Base-by-base conservation (phyloP, 495 filamentous ascomycete species). In the Alectoria sarmentosa region DNA sequence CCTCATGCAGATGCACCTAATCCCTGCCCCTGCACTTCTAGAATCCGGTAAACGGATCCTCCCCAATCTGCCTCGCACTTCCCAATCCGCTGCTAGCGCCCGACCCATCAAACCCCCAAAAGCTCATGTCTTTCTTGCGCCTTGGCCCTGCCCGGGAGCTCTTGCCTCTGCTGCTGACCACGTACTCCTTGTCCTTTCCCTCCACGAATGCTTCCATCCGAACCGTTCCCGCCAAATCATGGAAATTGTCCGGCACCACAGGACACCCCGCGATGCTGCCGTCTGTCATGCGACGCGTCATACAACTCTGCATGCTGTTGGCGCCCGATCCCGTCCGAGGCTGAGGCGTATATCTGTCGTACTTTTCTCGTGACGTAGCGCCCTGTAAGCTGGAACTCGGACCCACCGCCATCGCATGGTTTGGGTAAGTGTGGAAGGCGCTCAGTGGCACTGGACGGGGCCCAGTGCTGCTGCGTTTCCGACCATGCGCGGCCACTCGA, bases 201-300 rank as follows among this genome's bases (percentile, higher is more conserved):
- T 85, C 86, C 61, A 92, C 88, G 71, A 98, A 98, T 0, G 94
- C 94, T 74, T 98, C 94, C 94, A 98, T 98, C 37, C 94, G 85
- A 48, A 98, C 85, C 14, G 91, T 96, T 21, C 94, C 94, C 37
- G 96, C 88, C 0, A 89, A 86, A 62, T 84, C 82, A 63, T 82
- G 83, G 68, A 80, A 79, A 64, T 81, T 79, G 34, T 76, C 58
- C 62, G 67, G 42, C 62, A 72, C 58, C 61, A 67, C 38, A 73
- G 70, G 21, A 65, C 69, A 1, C 73, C 74, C 62, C 15, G 58
- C 61, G 36, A 55, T 59, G 28, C 61, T 44, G 26, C 56, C 44
- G 21, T 63, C 66, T 17, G 37, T 28, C 13, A 39, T 63, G 36
- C 36, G 38, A 44, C 64, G 49, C 9, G 61, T 44, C 61, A 66